These are phyloP conservation scores for Penicillium sp. DNA, from an alignment of 2,329 filamentous ascomycete species.

Conservation along the genomic window DNA sequence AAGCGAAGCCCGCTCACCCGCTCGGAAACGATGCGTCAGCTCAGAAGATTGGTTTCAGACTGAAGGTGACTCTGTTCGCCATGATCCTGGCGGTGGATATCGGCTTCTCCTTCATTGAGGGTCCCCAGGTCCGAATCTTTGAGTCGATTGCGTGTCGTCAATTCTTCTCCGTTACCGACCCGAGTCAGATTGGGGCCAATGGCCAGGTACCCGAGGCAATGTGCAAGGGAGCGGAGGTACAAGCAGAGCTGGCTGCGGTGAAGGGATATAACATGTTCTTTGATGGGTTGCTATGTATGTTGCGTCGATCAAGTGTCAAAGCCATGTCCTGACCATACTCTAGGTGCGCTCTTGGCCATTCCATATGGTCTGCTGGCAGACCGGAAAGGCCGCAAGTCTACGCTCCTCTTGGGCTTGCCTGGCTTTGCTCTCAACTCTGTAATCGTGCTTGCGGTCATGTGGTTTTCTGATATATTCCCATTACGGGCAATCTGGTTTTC, in stretches of 20 bases:
- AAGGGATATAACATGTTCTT: constrained; percentile 54
- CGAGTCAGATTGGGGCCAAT: constrained; percentile 42
- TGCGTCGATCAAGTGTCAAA: neutral
- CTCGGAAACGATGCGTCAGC: constrained; percentile 11
- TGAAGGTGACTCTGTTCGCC: constrained; percentile 44
- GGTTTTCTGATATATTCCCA: constrained; percentile 43
- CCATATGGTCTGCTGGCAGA: constrained; percentile 54
- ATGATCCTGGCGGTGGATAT: constrained; percentile 47
- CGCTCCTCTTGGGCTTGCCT: constrained; percentile 44
- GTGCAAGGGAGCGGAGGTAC: constrained; percentile 52
- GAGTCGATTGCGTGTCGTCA: constrained; percentile 51
- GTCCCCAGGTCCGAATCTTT: constrained; percentile 50
- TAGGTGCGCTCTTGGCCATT: constrained; percentile 49
- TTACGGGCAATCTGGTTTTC: constrained; percentile 52
- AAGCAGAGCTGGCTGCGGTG: constrained; percentile 51
- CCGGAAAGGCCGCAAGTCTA: constrained; percentile 48
- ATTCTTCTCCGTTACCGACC: constrained; percentile 45
- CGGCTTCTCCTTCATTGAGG: constrained; percentile 45
- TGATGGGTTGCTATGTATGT: constrained; percentile 43
- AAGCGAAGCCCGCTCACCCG: constrained; percentile 4
- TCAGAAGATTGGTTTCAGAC: constrained; percentile 33
- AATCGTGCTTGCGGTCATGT: constrained; percentile 35
- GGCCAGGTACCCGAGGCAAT: constrained; percentile 49
- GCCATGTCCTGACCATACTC: constrained; percentile 8
- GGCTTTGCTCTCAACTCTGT: constrained; percentile 41